Conservation (phyloP, 2,329 filamentous ascomycete species). For the Apiospora sp. region DNA sequence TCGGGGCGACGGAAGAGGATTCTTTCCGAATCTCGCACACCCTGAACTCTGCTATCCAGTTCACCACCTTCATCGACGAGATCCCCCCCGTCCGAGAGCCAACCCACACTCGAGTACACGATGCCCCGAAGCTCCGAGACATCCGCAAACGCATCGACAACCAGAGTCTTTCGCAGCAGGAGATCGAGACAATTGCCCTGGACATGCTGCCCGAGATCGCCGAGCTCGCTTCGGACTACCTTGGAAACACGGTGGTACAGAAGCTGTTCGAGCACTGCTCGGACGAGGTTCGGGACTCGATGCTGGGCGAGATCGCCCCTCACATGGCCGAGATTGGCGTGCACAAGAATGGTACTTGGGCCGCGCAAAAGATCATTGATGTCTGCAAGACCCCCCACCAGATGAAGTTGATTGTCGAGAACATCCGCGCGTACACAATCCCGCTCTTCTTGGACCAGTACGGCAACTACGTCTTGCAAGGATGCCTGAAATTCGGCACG, state of each 20-base stretch:
- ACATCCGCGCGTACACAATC: slow-evolving; percentile 85
- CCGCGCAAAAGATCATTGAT: slow-evolving; percentile 98
- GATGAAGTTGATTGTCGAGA: slow-evolving; percentile 84
- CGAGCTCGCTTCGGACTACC: slow-evolving; percentile 92
- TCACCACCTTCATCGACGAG: slow-evolving; percentile 76
- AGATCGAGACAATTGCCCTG: slow-evolving; percentile 91
- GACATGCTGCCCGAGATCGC: slow-evolving; percentile 97
- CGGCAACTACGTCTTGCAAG: slow-evolving; percentile 97
- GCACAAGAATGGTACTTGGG: slow-evolving; percentile 99
- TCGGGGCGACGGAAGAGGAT: slow-evolving; percentile 86
- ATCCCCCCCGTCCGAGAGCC: slow-evolving; percentile 91
- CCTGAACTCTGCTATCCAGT: slow-evolving; percentile 80
- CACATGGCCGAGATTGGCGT: slow-evolving; percentile 96
- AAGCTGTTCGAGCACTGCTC: slow-evolving; percentile 98
- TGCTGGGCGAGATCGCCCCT: slow-evolving; percentile 87
- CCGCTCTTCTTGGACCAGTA: slow-evolving; percentile 97
- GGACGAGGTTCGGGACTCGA: slow-evolving; percentile 86
- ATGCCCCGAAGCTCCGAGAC: slow-evolving; percentile 92
- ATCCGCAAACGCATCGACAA: slow-evolving; percentile 98
- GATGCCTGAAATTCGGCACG: slow-evolving; percentile 88
- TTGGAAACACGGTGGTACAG: slow-evolving; percentile 99
- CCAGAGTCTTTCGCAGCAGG: slow-evolving; percentile 81
- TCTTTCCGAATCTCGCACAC: slow-evolving; percentile 73
- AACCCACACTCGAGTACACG: slow-evolving; percentile 86
- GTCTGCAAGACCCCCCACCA: slow-evolving; percentile 86